A percentile compares a stretch with the other conserved stretches of the same genome.
Conservation (phyloP, 345 rosid species). For the Eucalyptus decipiens region DNA sequence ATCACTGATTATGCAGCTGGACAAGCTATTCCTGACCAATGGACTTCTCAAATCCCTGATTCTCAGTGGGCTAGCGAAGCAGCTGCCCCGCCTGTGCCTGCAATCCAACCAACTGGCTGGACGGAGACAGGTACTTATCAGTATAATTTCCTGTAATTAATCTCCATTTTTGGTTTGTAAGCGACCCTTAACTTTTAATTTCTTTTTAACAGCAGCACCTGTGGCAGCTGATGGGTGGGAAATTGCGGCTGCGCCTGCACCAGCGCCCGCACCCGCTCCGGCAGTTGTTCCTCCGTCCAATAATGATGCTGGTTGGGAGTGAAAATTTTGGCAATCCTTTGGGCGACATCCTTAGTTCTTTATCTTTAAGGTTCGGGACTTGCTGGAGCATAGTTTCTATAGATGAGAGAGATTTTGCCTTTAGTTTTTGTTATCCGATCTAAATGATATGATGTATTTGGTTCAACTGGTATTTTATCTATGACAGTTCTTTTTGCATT, state of each 20-base stretch:
- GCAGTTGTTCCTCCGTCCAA: not conserved
- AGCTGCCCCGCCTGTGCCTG: constrained; percentile 44
- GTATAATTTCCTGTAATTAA: not conserved
- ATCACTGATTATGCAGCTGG: constrained; percentile 12
- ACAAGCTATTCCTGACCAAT: constrained; percentile 25
- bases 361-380: not conserved
- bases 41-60: constrained; percentile 41
- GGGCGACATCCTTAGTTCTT: not conserved
- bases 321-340: not conserved
- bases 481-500: not conserved
- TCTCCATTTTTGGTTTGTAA: not conserved
- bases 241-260: constrained; percentile 4
- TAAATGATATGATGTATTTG: not conserved
- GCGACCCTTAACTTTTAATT: not conserved
- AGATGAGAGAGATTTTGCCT: not conserved
- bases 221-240: constrained; percentile 41
- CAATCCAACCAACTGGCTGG: constrained; percentile 31
- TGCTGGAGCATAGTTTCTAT: not conserved
- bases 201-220: not conserved
- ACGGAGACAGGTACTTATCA: constrained; percentile 11
- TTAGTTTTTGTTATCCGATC: not conserved
- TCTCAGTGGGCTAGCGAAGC: constrained; percentile 51
- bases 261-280: not conserved
- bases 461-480: not conserved
- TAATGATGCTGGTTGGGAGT: constrained; percentile 27